Percentiles rank a stretch among this genome's conserved stretches.
These are phyloP conservation scores for Pelargonium citronellum DNA, from an alignment of 441 rosid species.

Conservation along the genomic window DNA sequence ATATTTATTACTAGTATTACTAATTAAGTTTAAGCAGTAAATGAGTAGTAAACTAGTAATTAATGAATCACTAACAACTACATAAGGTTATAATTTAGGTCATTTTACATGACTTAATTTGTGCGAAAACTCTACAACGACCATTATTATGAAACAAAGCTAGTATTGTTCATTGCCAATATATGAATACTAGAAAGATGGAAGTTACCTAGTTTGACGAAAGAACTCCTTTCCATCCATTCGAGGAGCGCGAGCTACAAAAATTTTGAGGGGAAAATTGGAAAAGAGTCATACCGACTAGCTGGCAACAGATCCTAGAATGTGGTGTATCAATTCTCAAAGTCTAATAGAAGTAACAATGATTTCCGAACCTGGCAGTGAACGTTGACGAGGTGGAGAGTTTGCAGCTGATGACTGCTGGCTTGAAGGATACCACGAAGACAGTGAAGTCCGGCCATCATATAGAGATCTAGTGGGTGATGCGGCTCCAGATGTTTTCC, in stretches of 20 bases:
- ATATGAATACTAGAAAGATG: conserved; percentile 4
- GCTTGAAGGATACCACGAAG: conserved; percentile 77
- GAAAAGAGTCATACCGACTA: conserved; percentile 7
- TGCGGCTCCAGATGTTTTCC: conserved; percentile 48
- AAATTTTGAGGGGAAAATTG: conserved; percentile 15
- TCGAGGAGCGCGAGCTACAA: conserved; percentile 48
- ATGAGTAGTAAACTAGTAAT: too few relatives aligned
- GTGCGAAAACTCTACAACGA: too few relatives aligned
- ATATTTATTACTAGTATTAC: not conserved
- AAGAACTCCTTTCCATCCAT: conserved; percentile 95
- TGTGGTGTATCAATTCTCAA: not conserved
- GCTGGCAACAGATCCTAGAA: not conserved
- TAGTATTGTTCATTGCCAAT: not conserved
- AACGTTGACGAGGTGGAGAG: conserved; percentile 67
- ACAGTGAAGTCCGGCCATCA: conserved; percentile 39
- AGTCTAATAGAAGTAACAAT: conserved; percentile 1
- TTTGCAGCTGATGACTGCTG: conserved; percentile 78
- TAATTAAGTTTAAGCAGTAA: not conserved
- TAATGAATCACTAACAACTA: too few relatives aligned
- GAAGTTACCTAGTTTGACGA: conserved; percentile 78
- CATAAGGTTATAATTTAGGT: too few relatives aligned
- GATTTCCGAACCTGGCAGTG: conserved; percentile 52
- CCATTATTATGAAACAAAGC: too few relatives aligned
- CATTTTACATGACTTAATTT: too few relatives aligned
- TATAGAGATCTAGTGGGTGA: conserved; percentile 58